A percentile compares a stretch with the other conserved stretches of the same genome.
These are phyloP conservation scores for Thelonectria olida DNA, from an alignment of 2,329 filamentous ascomycete species.

Conservation along the genomic window DNA sequence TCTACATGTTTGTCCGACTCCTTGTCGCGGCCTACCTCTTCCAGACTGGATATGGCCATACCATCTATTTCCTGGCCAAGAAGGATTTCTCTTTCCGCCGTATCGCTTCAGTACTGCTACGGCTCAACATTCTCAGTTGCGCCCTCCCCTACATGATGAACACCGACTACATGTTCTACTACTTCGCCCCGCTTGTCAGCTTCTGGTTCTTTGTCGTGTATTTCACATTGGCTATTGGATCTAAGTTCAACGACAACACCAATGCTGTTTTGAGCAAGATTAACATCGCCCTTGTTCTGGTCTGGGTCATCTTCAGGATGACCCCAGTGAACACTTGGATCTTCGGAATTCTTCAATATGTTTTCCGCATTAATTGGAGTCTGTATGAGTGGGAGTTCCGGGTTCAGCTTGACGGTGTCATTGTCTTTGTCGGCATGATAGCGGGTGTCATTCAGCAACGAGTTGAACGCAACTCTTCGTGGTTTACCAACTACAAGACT, in stretches of 20 bases:
- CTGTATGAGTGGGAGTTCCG: constrained; percentile 59
- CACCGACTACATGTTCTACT: constrained; percentile 62
- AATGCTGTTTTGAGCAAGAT: constrained; percentile 59
- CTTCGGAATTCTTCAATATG: constrained; percentile 44
- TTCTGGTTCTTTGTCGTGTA: constrained; percentile 72
- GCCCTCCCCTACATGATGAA: constrained; percentile 64
- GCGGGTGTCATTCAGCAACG: constrained; percentile 42
- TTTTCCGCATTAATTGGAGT: constrained; percentile 60
- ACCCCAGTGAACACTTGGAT: constrained; percentile 32
- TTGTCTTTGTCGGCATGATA: constrained; percentile 66
- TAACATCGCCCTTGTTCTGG: constrained; percentile 48
- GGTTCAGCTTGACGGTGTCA: constrained; percentile 61
- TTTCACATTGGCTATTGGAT: constrained; percentile 56
- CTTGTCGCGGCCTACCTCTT: constrained; percentile 69
- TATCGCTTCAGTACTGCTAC: constrained; percentile 61
- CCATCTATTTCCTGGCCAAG: constrained; percentile 64
- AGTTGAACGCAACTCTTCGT: constrained; percentile 25
- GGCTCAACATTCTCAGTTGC: constrained; percentile 65
- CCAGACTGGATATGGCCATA: constrained; percentile 69
- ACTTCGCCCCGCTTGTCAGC: constrained; percentile 66
- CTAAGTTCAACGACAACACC: constrained; percentile 52
- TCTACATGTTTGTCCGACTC: constrained; percentile 64
- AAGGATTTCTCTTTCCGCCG: constrained; percentile 65
- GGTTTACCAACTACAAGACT: constrained; percentile 34
- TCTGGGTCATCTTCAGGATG: constrained; percentile 41